phyloP scores from a whole-genome alignment of 306 rosid species.

The Cicer judaicum region DNA sequence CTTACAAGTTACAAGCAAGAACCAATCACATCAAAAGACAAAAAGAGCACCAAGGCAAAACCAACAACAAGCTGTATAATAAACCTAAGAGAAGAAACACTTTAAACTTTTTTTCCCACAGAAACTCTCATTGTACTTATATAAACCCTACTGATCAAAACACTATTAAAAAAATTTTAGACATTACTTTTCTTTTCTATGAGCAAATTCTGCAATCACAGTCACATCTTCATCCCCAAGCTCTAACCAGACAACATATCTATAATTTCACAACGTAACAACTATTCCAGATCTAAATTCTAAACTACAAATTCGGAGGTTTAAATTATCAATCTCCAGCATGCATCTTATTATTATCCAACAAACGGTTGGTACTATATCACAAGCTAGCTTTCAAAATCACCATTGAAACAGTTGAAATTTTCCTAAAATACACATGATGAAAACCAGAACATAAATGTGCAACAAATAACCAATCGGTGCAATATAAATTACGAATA shows the following conservation, averaged over 20 bases:
- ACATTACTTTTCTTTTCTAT: neutral
- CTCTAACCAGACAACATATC: conserved; percentile 1
- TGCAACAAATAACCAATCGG: conserved; percentile 21
- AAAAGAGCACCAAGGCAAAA: conserved; percentile 18
- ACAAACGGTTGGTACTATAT: conserved; percentile 38
- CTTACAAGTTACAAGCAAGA: neutral
- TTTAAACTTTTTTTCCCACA: neutral
- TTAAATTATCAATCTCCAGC: conserved; percentile 8
- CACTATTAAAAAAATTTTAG: neutral
- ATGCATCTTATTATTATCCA: conserved; percentile 10
- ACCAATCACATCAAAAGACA: conserved; percentile 29
- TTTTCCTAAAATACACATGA: conserved; percentile 7
- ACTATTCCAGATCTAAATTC: conserved; percentile 46
- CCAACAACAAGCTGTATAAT: neutral
- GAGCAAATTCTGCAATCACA: conserved; percentile 15
- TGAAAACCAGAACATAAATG: conserved; percentile 17
- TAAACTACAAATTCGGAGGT: neutral
- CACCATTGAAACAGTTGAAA: conserved; percentile 16
- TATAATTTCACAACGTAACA: neutral
- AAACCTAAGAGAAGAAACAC: conserved; percentile 21
- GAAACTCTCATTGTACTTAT: neutral
- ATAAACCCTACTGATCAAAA: conserved; percentile 20
- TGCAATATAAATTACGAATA: neutral
- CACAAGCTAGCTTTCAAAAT: conserved; percentile 21
- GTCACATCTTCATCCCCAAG: conserved; percentile 13